Conservation (phyloP, 2,329 filamentous ascomycete species). For the Alternaria sp. region DNA sequence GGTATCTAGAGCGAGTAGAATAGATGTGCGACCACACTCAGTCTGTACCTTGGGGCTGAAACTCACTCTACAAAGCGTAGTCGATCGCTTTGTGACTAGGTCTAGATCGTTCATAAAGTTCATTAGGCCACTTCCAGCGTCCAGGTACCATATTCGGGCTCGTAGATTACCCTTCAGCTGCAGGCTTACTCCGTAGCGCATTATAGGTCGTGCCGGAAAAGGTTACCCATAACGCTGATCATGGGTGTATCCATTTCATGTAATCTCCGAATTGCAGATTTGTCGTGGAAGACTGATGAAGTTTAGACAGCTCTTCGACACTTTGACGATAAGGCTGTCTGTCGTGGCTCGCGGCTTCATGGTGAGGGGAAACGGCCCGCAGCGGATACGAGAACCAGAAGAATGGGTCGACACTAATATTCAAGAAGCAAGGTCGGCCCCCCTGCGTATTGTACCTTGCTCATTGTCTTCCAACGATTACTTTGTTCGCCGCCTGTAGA, state of each 20-base stretch:
- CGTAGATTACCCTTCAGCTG: background rate
- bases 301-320: background rate
- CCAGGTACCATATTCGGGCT: background rate
- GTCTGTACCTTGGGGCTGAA: background rate
- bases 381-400: background rate
- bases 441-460: background rate
- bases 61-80: background rate
- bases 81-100: background rate
- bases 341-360: background rate
- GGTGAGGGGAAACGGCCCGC: background rate
- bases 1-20: background rate
- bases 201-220: background rate
- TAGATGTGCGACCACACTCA: background rate
- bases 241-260: background rate
- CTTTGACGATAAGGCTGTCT: background rate
- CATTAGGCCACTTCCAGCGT: background rate
- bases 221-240: background rate
- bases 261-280: background rate
- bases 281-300: background rate
- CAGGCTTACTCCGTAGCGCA: background rate
- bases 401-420: background rate
- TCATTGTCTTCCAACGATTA: background rate
- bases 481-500: background rate
- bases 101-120: background rate
- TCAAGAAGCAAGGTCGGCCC: background rate